Percentiles rank a stretch among this genome's conserved stretches.
Conservation (phyloP, 805 yeast genomes). For the Priceomyces medius region DNA sequence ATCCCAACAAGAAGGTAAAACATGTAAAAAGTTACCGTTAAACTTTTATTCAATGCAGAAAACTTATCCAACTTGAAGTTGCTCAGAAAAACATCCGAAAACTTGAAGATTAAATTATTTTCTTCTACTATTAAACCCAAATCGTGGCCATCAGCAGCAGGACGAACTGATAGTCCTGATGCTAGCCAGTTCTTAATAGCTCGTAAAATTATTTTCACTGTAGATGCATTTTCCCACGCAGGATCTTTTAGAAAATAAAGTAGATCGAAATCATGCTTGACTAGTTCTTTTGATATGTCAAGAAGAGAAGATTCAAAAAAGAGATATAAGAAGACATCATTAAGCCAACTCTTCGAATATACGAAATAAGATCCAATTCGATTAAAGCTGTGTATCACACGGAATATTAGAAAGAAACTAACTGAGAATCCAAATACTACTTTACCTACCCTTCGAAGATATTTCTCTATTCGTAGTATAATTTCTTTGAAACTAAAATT, state of each 20-base stretch:
- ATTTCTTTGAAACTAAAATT: neutral
- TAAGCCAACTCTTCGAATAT: neutral
- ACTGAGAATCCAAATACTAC: neutral
- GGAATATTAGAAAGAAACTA: neutral
- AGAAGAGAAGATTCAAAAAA: slow-evolving; percentile 1
- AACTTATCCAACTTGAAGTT: neutral
- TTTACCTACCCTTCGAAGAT: neutral
- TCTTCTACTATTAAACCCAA: neutral
- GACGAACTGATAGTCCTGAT: neutral
- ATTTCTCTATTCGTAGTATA: neutral
- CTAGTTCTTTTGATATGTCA: neutral
- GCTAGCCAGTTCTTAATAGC: slow-evolving; percentile 1
- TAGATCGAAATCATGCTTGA: neutral
- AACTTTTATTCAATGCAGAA: neutral
- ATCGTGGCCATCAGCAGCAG: neutral
- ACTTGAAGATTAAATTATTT: slow-evolving; percentile 1
- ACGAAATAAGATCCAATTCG: neutral
- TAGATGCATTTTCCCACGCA: neutral
- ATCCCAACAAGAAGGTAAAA: neutral
- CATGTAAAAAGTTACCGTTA: neutral
- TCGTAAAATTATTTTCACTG: neutral
- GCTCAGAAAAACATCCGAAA: neutral
- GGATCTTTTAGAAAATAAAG: neutral
- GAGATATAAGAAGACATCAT: neutral
- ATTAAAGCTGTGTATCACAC: neutral